Evolutionary conservation across 257 asterid species (phyloP).

Genomic region (Solanum sparsipilum): DNA sequence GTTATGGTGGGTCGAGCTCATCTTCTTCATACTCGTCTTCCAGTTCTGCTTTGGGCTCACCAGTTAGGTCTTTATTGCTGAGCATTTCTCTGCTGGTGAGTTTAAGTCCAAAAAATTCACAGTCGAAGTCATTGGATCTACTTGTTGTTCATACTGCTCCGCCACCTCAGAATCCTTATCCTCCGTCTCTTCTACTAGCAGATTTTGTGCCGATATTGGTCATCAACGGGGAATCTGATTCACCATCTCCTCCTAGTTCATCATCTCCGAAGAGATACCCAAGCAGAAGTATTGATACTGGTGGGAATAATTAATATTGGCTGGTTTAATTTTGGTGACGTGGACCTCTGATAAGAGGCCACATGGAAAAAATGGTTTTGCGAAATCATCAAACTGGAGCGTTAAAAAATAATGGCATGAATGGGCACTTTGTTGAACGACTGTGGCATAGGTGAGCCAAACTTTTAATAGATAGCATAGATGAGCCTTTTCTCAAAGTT

Average conservation of each 20-base stretch:
- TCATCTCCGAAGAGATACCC: constrained; percentile 51
- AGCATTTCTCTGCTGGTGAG: constrained; percentile 69
- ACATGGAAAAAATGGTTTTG: background rate
- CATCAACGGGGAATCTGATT: constrained; percentile 14
- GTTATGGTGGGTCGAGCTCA: constrained; percentile 38
- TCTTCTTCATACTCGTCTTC: constrained; percentile 58
- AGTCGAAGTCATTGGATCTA: constrained; percentile 74
- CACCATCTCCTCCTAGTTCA: constrained; percentile 49
- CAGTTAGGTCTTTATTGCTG: constrained; percentile 62
- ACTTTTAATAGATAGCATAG: background rate
- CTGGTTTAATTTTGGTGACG: background rate
- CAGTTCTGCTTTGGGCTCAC: constrained; percentile 63
- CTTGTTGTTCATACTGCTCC: constrained; percentile 49
- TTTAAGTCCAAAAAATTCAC: constrained; percentile 48
- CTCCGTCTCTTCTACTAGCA: constrained; percentile 9
- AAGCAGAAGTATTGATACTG: constrained; percentile 30
- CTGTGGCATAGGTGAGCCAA: background rate
- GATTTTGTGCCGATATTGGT: background rate
- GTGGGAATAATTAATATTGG: background rate
- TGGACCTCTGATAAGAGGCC: background rate
- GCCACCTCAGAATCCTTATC: background rate
- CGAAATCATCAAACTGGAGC: background rate
- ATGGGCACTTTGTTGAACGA: background rate
- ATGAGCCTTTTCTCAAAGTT: background rate
- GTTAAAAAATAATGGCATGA: background rate